Evolutionary conservation across 2,329 filamentous ascomycete species (phyloP), one percentile per base, ranked within the genome.

Genomic region (Epichloe baconii): DNA sequence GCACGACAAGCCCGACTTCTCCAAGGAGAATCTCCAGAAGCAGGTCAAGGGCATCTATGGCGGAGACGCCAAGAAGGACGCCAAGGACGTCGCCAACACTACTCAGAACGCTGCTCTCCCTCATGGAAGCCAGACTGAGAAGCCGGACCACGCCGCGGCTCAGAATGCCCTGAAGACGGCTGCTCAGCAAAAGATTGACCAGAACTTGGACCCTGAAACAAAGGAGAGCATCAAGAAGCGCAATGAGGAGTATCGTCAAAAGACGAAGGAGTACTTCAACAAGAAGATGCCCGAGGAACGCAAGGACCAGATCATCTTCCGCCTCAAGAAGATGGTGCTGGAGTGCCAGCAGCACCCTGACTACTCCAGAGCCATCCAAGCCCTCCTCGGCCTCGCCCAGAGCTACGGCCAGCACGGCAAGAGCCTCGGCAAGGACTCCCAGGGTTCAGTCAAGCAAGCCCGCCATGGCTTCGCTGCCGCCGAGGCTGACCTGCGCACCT

Each of bases 281-380:
- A 79, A 83, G 62, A 98, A 97, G 76, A 78, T 98, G 69, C 90
- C 93, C 1, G 73, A 91, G 68, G 90, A 97, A 67, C 88, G 93
- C 54, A 88, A 90, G 54, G 89, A 97, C 7, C 89, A 95, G 74
- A 84, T 83, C 51, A 83, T 96, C 61, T 95, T 83, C 79, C 86
- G 93, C 38, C 71, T 98, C 58, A 98, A 81, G 82, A 97, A 97
- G 80, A 95, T 97, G 86, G 73, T 98, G 40, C 82, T 96, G 44
- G 93, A 98, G 70, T 89, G 95, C 61, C 93, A 98, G 71, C 87
- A 91, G 52, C 93, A 97, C 64, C 80, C 87, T 53, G 91, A 98
- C 62, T 98, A 97, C 68, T 83, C 90, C 59, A 79, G 86, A 67
- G 93, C 93, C n/a, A 84, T 98, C 56, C 81, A 89, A 61, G 94